Evolutionary conservation across 192 early-diverging fungal species (phyloP), one percentile per base, ranked within the genome.

Genomic region (Backusella macrospora): DNA sequence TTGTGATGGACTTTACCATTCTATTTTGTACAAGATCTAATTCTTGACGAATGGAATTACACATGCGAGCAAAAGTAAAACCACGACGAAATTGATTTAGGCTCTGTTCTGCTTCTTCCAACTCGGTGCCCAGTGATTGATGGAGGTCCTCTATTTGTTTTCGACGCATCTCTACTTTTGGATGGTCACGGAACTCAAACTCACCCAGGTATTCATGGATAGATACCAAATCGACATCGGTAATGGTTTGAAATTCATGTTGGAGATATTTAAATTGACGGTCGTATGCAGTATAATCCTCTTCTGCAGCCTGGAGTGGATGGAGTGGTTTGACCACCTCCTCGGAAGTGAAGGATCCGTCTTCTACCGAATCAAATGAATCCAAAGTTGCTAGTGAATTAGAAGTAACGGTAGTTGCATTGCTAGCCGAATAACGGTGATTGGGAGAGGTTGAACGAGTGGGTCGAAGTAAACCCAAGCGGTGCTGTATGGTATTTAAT

Each of bases 1-100:
- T 78, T 5, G 71, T 78, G 14, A 65, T 78, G 7, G 72, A 66
- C 38, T 73, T 78, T 15, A 78, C 49, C 76, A 78, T 78, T 42
- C 73, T 49, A 40, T 62, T 62, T 49, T 78, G 76, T 8, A 78
- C 71, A 18, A 70, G 48, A 52, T 73, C 76, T 15, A 78, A 29
- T 18, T 73, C 76, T 23, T 52, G 47, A 5, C 70, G 48, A 62
- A 71, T 71, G 0, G 47, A 29, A 5, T 18, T 55, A n/a, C 70
- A 71, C 8, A 42, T 4, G 15, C 70, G 42, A 2, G 37, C 70
- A 71, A 71, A 71, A 0, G 21, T 14, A 62, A 62, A 71, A 13
- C 70, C 70, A 0, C 70, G 49, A 2, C 70, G 39, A 42, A 71
- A 71, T 5, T 52, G 29, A 3, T n/a, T 38, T 6, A 71, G 9